Evolutionary conservation across 2,329 filamentous ascomycete species (phyloP).

Genomic region (Lecanicillium sp.): DNA sequence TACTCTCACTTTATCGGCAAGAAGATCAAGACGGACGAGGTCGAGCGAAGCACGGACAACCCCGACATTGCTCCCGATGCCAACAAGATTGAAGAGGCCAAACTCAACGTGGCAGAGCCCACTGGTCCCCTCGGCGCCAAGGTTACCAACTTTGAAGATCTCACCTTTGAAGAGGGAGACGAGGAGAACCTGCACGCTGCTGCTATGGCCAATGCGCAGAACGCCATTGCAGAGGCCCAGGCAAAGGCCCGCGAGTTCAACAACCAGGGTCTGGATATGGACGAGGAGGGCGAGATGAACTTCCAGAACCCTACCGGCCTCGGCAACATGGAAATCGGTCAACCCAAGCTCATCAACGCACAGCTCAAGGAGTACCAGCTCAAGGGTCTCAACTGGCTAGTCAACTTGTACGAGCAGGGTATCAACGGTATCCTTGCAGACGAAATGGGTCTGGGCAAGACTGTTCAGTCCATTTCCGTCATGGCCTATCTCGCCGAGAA

Average conservation of each 20-base stretch:
- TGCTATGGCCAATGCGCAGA: constrained; percentile 92
- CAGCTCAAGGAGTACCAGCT: constrained; percentile 98
- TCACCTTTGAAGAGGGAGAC: constrained; percentile 94
- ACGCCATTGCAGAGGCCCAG: constrained; percentile 89
- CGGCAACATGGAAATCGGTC: constrained; percentile 87
- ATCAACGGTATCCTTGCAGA: constrained; percentile 99
- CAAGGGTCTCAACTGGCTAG: constrained; percentile 98
- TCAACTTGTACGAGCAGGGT: constrained; percentile 97
- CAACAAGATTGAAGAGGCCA: constrained; percentile 29
- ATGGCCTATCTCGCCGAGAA: constrained; percentile 98
- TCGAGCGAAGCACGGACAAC: constrained; percentile 83
- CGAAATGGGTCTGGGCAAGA: constrained; percentile 99
- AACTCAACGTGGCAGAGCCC: constrained; percentile 43
- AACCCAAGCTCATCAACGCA: constrained; percentile 87
- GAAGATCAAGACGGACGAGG: constrained; percentile 96
- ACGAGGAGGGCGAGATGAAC: constrained; percentile 97
- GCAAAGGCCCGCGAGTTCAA: constrained; percentile 92
- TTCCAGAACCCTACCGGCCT: constrained; percentile 97
- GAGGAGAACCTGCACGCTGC: constrained; percentile 74
- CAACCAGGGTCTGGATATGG: constrained; percentile 59
- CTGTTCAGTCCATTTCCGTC: constrained; percentile 96
- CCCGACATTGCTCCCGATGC: constrained; percentile 56
- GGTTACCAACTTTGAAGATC: constrained; percentile 87
- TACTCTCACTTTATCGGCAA: constrained; percentile 99
- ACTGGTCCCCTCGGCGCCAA: constrained; percentile 53